These are phyloP conservation scores for Intubia oerlemansii DNA, from an alignment of 2,329 filamentous ascomycete genomes.

Conservation along the genomic window DNA sequence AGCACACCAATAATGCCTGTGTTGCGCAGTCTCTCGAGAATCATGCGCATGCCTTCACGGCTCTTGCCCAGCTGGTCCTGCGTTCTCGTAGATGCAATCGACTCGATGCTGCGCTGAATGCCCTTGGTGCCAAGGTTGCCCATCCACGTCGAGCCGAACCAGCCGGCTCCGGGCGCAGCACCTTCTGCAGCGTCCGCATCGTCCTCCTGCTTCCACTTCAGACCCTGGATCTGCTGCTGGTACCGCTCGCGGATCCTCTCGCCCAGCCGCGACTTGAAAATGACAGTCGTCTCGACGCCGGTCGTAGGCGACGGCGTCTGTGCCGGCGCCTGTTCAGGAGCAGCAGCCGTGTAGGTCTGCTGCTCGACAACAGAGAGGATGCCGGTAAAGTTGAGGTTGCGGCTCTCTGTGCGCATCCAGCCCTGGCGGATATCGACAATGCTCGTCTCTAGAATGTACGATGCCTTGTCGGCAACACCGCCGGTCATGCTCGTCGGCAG, in stretches of 20 bases:
- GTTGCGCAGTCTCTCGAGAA: conserved; percentile 46
- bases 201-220: conserved; percentile 4
- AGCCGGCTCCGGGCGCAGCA: conserved; percentile 4
- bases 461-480: conserved; percentile 44
- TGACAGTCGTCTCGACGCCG: conserved; percentile 51
- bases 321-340: conserved; percentile 1
- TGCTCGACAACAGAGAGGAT: conserved; percentile 60
- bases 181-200: neutral
- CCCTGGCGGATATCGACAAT: conserved; percentile 61
- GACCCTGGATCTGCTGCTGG: conserved; percentile 8
- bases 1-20: conserved; percentile 35
- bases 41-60: conserved; percentile 64
- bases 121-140: conserved; percentile 41
- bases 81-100: conserved; percentile 55
- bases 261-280: conserved; percentile 50
- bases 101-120: conserved; percentile 63
- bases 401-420: conserved; percentile 65
- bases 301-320: conserved; percentile 20
- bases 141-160: conserved; percentile 20
- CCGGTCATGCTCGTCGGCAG: conserved; percentile 50
- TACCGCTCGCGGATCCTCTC: conserved; percentile 35
- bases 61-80: conserved; percentile 61
- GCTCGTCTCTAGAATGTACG: conserved; percentile 62
- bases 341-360: conserved; percentile 39
- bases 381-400: conserved; percentile 65